Evolutionary conservation across 306 rosid genomes (phyloP), one percentile per base, ranked within the genome.

Genomic region (Vachellia pachyceras): DNA sequence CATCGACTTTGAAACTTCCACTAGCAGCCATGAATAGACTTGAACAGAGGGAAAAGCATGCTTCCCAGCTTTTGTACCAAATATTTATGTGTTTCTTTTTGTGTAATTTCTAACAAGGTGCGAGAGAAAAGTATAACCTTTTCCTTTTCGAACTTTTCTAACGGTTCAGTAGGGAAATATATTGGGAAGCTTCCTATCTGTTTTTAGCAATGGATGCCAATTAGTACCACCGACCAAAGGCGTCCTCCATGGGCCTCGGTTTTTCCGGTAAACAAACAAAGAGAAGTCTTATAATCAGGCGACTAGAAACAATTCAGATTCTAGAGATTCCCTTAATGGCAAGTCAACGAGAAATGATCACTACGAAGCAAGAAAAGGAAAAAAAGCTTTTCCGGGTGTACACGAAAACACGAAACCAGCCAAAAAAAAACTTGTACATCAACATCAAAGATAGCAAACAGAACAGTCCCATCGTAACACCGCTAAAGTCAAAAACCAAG

Each of bases 251-350:
- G 23, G 8, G 20, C 63, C 60, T 69, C 63, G 74, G 77, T 70
- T 85, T 85, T 80, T 60, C 41, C 75, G 14, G 73, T 42, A 82
- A 73, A 80, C 75, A 74, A 83, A 74, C 83, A 67, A 54, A 50
- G 37, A 57, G n/a, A 44, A 37, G 1, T 37, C 11, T 25, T 35
- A 22, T 58, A 54, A 44, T 36, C 13, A 77, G 25, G 18, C 73
- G 49, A 42, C 66, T 61, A 23, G 73, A 42, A 18, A n/a, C 9
- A 55, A 18, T 60, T 72, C 42, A 70, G 60, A 47, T 69, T 78
- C 78, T 17, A 68, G 44, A 75, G 55, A 61, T 52, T 69, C 70
- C 50, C 50, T 63, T 39, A 60, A 77, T 66, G 76, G 37, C 25
- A 76, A 82, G 86, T 79, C 84, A 79, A 79, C 39, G 25, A 17